Evolutionary conservation across 2,329 filamentous ascomycete species (phyloP), one percentile per base, ranked within the genome.

Genomic region (Talaromyces marneffei): DNA sequence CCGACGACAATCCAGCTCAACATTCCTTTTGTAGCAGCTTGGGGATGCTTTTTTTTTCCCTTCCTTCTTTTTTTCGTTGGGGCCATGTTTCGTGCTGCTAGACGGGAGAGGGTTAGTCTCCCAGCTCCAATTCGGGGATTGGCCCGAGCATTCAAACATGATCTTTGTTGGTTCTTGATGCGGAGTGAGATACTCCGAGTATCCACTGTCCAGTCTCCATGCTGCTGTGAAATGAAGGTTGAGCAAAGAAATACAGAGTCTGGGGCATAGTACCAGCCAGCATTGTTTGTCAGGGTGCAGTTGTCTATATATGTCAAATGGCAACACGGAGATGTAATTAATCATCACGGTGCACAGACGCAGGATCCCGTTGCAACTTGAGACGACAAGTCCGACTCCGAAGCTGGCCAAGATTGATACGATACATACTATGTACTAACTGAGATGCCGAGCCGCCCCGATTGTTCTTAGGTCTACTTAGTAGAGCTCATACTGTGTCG

Each of bases 401-500:
- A n/a, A 31, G 46, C 46, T 31, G n/a, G 46, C 27, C 6, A 31
- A 5, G 8, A 33, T 14, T 9, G 9, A 44, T 23, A 4, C 4
- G 9, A 35, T 10, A 12, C 10, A 35, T 35, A 9, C 29, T 4
- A 33, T 35, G n/a, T n/a, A n/a, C n/a, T n/a, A n/a, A n/a, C n/a
- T n/a, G 20, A 9, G 46, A 29, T 16, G 46, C 52, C 52, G 52
- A 55, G 12, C 14, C 52, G 33, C 33, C 35, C 52, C 52, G 52
- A 40, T 39, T 55, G 52, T 55, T 55, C 52, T 55, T 29, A 55
- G 12, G 33, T 55, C 52, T 55, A 55, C 52, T 27, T 39, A 55
- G 52, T 55, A 55, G 33, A 37, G 20, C 52, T 40, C 52, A 40
- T 55, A 55, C 52, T 55, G 33, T 46, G 20, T 20, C n/a, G n/a